Base-by-base conservation (phyloP, 2,329 filamentous ascomycete species). In the Colletotrichum sp. region DNA sequence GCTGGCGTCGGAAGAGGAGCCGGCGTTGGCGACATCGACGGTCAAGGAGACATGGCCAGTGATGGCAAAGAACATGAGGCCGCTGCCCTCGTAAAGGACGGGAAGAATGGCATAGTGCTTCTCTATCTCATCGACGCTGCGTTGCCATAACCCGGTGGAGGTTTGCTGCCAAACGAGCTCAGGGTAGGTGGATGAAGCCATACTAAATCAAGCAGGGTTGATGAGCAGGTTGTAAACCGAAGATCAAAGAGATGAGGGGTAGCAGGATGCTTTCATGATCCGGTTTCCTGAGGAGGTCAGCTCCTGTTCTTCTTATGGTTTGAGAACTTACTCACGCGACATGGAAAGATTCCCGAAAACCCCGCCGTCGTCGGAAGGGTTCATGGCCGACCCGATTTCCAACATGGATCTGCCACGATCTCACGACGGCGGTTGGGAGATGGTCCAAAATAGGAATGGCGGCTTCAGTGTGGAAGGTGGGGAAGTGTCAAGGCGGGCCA, bases 51-150 rank as follows among this genome's bases (percentile, higher is more conserved):
- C 60, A 21, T 84, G 83, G 0, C 84, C 86, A 0, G 87, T 87
- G 6, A 89, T 86, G 3, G 83, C 83, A 66, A 88, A 88, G 76
- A 83, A 86, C 69, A 81, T 84, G 2, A 85, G 84, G 0, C 84
- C 85, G 34, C 80, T 86, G 2, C 80, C 84, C 28, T 84, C 79
- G 52, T 84, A 87, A 0, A 80, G 77, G 13, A 81, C 83, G 0
- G 81, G 81, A 12, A 87, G 76, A 1, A 83, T 78, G 0, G 84
- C 81, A 73, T 88, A 88, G 44, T 85, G 86, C 18, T 84, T 77
- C 69, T 88, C 86, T 0, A 82, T 80, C 71, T 88, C 86, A 34
- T 88, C 86, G 10, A 85, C 79, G n/a, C 80, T 80, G 8, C 85
- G 82, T 8, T 81, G 78, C 84, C 84, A 86, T 2, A 80, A 34